Evolutionary conservation across 768 basidiomycete species (phyloP).

Genomic region (Boletus sp.): DNA sequence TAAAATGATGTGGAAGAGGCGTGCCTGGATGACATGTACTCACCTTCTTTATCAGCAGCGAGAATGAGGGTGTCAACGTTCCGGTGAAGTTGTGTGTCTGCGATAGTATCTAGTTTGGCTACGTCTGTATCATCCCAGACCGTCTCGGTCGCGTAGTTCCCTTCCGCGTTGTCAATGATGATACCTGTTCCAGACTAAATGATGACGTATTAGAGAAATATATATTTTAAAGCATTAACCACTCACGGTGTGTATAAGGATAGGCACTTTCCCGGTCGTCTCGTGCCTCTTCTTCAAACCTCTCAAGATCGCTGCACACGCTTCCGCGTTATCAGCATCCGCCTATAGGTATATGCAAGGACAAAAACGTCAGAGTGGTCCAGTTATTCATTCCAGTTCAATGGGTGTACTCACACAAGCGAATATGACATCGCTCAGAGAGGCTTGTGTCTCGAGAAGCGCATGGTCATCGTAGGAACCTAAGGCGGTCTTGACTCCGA

Average conservation of each 20-base stretch:
- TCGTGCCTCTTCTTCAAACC: conserved; percentile 51
- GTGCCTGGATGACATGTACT: neutral
- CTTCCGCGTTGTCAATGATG: conserved; percentile 45
- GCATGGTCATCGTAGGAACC: conserved; percentile 47
- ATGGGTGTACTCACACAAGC: conserved; percentile 31
- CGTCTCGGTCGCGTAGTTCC: conserved; percentile 34
- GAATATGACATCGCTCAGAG: conserved; percentile 45
- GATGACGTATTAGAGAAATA: neutral
- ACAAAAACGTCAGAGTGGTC: neutral
- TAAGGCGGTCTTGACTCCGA: conserved; percentile 29
- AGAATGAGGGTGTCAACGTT: conserved; percentile 48
- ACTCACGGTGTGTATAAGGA: conserved; percentile 63
- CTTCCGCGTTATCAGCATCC: conserved; percentile 46
- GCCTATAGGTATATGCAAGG: conserved; percentile 30
- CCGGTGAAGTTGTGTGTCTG: conserved; percentile 47
- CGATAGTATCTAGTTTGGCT: conserved; percentile 45
- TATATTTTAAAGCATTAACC: neutral
- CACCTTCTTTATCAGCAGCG: conserved; percentile 49
- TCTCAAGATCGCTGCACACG: conserved; percentile 45
- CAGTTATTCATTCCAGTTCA: no score
- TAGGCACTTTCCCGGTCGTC: conserved; percentile 41
- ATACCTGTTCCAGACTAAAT: conserved; percentile 52
- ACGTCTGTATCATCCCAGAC: conserved; percentile 52
- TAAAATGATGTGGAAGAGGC: neutral
- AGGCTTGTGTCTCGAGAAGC: conserved; percentile 43